phyloP scores from a whole-genome alignment of 768 basidiomycete genomes.

The Tricholoma saponaceum region DNA sequence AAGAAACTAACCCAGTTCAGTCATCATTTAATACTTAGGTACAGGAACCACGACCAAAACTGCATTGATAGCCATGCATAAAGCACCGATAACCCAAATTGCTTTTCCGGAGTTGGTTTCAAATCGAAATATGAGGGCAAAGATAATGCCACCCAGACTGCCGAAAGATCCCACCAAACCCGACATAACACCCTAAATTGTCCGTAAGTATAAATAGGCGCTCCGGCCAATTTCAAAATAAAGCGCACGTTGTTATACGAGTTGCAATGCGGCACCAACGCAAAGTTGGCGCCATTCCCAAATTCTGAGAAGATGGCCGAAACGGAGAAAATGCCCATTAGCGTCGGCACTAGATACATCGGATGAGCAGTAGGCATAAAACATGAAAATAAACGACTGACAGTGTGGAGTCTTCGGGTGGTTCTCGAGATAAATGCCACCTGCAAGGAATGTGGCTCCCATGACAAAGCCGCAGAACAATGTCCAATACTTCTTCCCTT shows the following conservation, averaged over 20 bases:
- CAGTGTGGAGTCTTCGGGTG: conserved; percentile 27
- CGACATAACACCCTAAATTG: conserved; percentile 27
- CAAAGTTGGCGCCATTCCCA: conserved; percentile 48
- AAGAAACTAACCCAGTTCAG: background rate
- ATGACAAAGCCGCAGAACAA: conserved; percentile 39
- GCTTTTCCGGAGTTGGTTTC: conserved; percentile 36
- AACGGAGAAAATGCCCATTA: conserved; percentile 37
- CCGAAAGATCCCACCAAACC: conserved; percentile 35
- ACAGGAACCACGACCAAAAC: conserved; percentile 21
- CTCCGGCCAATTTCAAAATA: background rate
- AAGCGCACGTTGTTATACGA: conserved; percentile 26
- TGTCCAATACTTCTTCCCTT: conserved; percentile 46
- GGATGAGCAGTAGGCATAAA: background rate
- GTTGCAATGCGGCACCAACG: conserved; percentile 49
- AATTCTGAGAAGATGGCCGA: conserved; percentile 38
- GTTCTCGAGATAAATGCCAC: conserved; percentile 40
- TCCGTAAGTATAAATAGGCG: background rate
- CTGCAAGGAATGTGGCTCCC: conserved; percentile 39
- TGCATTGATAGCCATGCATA: conserved; percentile 31
- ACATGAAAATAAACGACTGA: conserved; percentile 18
- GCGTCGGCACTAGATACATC: conserved; percentile 23
- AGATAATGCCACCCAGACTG: conserved; percentile 43
- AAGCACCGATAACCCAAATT: conserved; percentile 43
- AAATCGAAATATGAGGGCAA: conserved; percentile 46
- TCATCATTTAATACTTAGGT: conserved; percentile 15